phyloP scores from a whole-genome alignment of 306 rosid species.

The Vicia villosa region DNA sequence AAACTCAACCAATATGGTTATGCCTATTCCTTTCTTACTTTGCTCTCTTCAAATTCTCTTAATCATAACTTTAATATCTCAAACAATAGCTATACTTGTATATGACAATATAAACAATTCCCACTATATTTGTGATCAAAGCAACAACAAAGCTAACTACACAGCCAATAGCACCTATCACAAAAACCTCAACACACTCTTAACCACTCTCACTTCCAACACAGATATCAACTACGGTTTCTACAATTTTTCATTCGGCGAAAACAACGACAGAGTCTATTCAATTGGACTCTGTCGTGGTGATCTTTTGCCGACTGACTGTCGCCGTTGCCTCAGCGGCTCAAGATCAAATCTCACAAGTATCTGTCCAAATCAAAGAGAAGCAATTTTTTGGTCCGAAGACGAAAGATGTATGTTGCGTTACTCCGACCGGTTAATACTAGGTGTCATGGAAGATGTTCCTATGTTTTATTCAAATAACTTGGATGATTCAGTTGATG shows the following conservation, averaged over 20 bases:
- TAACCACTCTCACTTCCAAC: slow-evolving; percentile 6
- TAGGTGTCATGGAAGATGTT: neutral
- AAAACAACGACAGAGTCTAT: neutral
- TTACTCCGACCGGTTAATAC: neutral
- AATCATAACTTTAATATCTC: neutral
- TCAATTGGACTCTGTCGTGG: slow-evolving; percentile 3
- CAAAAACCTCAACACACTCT: slow-evolving; percentile 10
- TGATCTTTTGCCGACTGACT: neutral
- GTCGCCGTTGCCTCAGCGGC: neutral
- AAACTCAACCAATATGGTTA: too few relatives aligned
- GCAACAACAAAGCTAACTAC: neutral
- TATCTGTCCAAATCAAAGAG: neutral
- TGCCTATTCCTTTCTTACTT: too few relatives aligned
- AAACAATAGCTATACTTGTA: neutral
- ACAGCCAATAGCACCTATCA: slow-evolving; percentile 20
- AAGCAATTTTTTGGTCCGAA: neutral
- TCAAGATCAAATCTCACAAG: neutral
- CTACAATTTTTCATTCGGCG: slow-evolving; percentile 2
- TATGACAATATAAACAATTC: neutral
- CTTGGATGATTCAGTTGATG: neutral
- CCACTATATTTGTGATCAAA: slow-evolving; percentile 2
- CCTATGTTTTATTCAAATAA: neutral
- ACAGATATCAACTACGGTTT: slow-evolving; percentile 10
- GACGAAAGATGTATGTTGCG: slow-evolving; percentile 11
- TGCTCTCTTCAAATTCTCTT: neutral